These are phyloP conservation scores for Hypoxylon trugodes DNA, from an alignment of 495 filamentous ascomycete genomes.

Conservation along the genomic window DNA sequence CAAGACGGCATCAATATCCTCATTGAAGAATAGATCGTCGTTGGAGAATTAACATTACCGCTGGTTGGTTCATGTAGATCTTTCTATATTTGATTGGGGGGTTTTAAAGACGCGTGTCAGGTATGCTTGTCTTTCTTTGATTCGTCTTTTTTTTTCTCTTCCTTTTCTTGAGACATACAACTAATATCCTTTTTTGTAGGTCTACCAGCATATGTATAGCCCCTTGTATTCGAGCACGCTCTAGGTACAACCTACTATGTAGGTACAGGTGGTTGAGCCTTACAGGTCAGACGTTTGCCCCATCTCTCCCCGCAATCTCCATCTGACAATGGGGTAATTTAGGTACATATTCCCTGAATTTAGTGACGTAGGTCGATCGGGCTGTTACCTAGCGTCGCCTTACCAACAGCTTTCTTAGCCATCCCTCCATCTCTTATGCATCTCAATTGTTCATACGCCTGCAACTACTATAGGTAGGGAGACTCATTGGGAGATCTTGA, in stretches of 20 bases:
- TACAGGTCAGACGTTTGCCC: neutral
- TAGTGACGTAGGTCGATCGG: conserved; percentile 21
- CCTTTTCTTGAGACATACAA: too few relatives aligned
- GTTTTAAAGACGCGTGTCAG: too few relatives aligned
- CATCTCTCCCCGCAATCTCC: conserved; percentile 12
- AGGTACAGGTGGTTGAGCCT: too few relatives aligned
- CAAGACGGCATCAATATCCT: conserved; percentile 19
- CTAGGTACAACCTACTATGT: too few relatives aligned
- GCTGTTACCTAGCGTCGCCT: neutral
- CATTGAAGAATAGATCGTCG: conserved; percentile 1
- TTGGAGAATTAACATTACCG: neutral
- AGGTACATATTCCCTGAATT: conserved; percentile 10
- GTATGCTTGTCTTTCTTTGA: neutral
- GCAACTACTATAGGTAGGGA: too few relatives aligned
- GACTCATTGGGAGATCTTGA: too few relatives aligned
- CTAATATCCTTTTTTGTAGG: too few relatives aligned
- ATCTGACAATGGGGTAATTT: conserved; percentile 5
- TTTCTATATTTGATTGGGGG: conserved; percentile 11
- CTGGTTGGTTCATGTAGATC: conserved; percentile 17
- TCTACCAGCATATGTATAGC: too few relatives aligned
- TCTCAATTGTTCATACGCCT: too few relatives aligned
- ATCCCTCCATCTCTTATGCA: neutral
- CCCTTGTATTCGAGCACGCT: too few relatives aligned
- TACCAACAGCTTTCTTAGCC: neutral
- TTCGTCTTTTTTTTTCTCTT: too few relatives aligned